Base-by-base conservation (phyloP, 495 filamentous ascomycete species). In the Margaritispora aquatica region DNA sequence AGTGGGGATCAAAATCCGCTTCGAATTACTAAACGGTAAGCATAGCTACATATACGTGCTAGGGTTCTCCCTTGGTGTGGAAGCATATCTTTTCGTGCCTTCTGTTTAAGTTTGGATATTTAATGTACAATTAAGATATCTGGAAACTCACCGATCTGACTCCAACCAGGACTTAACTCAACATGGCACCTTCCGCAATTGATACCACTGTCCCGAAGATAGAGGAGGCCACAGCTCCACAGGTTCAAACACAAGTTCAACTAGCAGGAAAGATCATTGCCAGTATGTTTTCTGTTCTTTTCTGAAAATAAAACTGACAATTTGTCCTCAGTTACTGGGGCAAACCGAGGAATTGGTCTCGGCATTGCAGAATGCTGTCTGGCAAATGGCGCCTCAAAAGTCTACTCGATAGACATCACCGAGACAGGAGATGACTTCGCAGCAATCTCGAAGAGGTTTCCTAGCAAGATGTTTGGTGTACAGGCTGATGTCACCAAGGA, bases 321-420 rank as follows among this genome's bases (percentile, higher is more conserved):
- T 20, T 41, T 20, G 34, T 21, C 26, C 4, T 0, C 19, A 60
- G 58, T 62, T 23, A 58, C 54, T 4, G 60, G 60, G 15, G 60
- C 60, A 23, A 55, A 55, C 31, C 29, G 71, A 20, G 79, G 79
- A n/a, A 78, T 82, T 66, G 79, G 79, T 22, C 69, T 81, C 31
- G 60, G 51, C 2, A 51, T 62, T 4, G 60, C 60, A 54, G 54
- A 62, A 54, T 53, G 54, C 36, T 54, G 60, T 58, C 54, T 55
- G 10, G 36, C 26, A 26, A 60, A 60, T 24, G 51, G 51, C 1
- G 58, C 58, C n/a, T 34, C 22, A 9, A 60, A 60, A 22, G 27
- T 60, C 41, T 60, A 60, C 58, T 60, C 58, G 15, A 54, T 62
- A 22, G 60, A 62, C 21, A 54, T 57, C 11, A 48, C 27, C n/a